Conservation (phyloP, 148 eudicot genomes). For the Rhododendron molle region DNA sequence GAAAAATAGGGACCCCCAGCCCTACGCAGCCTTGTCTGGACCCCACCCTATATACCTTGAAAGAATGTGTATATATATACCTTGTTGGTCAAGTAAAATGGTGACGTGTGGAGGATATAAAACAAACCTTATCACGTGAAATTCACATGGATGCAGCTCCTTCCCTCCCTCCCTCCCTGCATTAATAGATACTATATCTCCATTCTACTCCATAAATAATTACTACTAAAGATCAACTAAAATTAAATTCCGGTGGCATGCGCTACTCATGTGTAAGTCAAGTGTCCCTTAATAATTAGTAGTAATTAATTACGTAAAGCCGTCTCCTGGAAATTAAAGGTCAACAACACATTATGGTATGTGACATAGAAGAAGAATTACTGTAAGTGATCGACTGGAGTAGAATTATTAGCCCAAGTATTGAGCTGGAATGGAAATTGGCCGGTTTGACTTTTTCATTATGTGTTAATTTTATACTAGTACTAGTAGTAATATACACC, state of each 20-base stretch:
- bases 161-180: neutral
- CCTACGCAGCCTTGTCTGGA: neutral
- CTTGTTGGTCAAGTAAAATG: neutral
- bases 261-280: neutral
- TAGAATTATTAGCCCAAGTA: too few species aligned
- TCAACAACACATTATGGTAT: neutral
- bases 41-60: neutral
- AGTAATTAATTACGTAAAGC: neutral
- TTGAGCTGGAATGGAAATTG: neutral
- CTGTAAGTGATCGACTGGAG: too few species aligned
- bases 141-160: neutral
- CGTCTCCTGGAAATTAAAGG: neutral
- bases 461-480: too few species aligned
- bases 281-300: too few species aligned
- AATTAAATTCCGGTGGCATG: neutral
- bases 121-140: neutral
- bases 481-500: too few species aligned
- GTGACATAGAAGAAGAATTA: too few species aligned
- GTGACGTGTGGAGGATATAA: neutral
- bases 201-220: neutral
- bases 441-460: neutral
- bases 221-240: neutral
- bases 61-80: neutral
- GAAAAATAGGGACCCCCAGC: neutral
- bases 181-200: neutral